A percentile compares a stretch with the other conserved stretches of the same genome.
These are phyloP conservation scores for Oryza rufipogon DNA, from an alignment of 176 grass and related monocot species.

Conservation along the genomic window DNA sequence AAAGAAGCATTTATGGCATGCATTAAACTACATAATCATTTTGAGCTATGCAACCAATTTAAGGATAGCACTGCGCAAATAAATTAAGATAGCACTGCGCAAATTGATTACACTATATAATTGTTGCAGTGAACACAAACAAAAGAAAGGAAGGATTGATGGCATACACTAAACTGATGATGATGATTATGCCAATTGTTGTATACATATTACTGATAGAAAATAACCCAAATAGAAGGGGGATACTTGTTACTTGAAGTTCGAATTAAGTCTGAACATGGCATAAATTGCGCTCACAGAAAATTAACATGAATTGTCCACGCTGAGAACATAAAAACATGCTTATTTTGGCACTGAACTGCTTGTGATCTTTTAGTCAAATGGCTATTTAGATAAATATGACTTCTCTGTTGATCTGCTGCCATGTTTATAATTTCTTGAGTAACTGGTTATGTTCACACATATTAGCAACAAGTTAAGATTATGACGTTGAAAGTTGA, in stretches of 20 bases:
- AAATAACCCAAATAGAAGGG: conserved; percentile 23
- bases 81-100: too few species aligned
- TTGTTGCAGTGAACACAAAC: neutral
- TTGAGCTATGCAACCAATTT: conserved; percentile 4
- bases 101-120: too few species aligned
- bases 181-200: neutral
- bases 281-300: neutral
- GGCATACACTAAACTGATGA: neutral
- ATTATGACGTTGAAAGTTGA: neutral
- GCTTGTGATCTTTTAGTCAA: conserved; percentile 9
- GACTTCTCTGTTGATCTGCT: neutral
- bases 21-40: conserved; percentile 36
- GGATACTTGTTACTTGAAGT: neutral
- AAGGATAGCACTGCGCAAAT: too few species aligned
- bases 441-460: neutral
- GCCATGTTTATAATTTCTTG: conserved; percentile 19
- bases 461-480: conserved; percentile 22
- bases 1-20: neutral
- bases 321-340: conserved; percentile 9
- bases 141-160: neutral
- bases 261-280: conserved; percentile 1
- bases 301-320: neutral
- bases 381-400: neutral
- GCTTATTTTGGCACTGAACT: conserved; percentile 8
- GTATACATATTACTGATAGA: conserved; percentile 14